Percentiles rank a stretch among this genome's conserved stretches.
Conservation (phyloP, 352 stramenopile species). For the Pythium coloratum region DNA sequence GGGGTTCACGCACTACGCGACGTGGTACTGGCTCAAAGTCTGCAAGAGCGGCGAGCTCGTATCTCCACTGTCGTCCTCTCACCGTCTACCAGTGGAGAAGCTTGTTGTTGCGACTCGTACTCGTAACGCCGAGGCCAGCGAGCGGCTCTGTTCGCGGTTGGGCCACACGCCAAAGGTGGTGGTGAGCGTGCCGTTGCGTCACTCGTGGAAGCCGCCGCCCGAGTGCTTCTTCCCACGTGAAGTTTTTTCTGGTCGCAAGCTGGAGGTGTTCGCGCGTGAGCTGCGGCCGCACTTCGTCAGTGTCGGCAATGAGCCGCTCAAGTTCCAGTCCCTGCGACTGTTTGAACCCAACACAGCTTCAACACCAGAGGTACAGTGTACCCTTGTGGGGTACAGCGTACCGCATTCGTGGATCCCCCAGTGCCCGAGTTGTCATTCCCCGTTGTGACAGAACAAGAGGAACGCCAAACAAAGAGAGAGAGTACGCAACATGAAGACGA, state of each 20-base stretch:
- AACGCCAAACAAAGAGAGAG: background rate
- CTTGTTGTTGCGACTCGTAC: constrained; percentile 57
- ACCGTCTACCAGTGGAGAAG: constrained; percentile 68
- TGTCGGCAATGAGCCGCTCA: constrained; percentile 60
- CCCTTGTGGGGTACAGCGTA: background rate
- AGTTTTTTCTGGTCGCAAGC: constrained; percentile 22
- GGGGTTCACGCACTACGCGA: constrained; percentile 59
- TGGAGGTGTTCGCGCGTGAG: constrained; percentile 72
- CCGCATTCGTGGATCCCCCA: background rate
- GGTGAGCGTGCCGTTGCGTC: constrained; percentile 63
- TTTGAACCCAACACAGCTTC: constrained; percentile 18
- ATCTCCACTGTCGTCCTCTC: constrained; percentile 54
- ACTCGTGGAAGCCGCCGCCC: constrained; percentile 77
- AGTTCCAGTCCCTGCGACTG: constrained; percentile 18
- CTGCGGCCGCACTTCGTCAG: constrained; percentile 60
- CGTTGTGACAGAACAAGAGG: background rate
- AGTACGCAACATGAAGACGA: constrained; percentile 4
- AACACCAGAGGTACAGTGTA: constrained; percentile 21
- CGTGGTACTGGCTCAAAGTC: constrained; percentile 81
- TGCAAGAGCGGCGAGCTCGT: constrained; percentile 54
- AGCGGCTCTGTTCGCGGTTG: constrained; percentile 31
- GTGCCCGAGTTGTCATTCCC: background rate
- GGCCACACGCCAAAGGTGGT: constrained; percentile 42
- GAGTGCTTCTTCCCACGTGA: constrained; percentile 49
- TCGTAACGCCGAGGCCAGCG: constrained; percentile 12